These are phyloP conservation scores for Mrakia gelida DNA, from an alignment of 768 basidiomycete species.

Conservation along the genomic window DNA sequence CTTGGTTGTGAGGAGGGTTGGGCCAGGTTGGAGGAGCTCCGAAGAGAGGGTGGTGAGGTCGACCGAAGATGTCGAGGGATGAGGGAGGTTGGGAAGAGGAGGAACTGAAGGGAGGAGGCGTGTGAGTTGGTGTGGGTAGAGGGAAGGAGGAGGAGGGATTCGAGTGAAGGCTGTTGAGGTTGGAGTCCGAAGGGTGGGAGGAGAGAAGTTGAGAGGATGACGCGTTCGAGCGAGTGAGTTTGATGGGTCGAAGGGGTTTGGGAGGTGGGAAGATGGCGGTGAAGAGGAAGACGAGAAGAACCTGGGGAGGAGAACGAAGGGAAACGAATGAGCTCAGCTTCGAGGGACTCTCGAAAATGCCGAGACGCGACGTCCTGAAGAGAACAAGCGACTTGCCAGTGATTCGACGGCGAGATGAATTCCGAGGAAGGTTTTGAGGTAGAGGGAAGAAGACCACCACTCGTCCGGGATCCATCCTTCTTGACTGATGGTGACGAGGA, in stretches of 20 bases:
- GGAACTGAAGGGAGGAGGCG: not conserved
- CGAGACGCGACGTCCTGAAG: not conserved
- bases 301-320: not conserved
- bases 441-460: not conserved
- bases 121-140: not conserved
- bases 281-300: conserved; percentile 4
- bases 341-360: not conserved
- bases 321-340: no score
- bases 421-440: not conserved
- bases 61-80: conserved; percentile 1
- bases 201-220: not conserved
- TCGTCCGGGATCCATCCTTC: not conserved
- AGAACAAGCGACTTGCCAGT: not conserved
- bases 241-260: conserved; percentile 15
- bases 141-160: not conserved
- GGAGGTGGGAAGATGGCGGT: not conserved
- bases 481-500: not conserved
- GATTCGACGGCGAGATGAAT: not conserved
- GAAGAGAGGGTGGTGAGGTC: conserved; percentile 19
- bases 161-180: not conserved
- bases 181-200: not conserved
- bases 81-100: not conserved
- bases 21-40: conserved; percentile 14
- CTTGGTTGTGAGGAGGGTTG: conserved; percentile 1
- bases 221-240: conserved; percentile 8